Percentiles rank a stretch among this genome's conserved stretches.
Conservation (phyloP, 2,329 filamentous ascomycete genomes). For the Pseudogymnoascus sp. region DNA sequence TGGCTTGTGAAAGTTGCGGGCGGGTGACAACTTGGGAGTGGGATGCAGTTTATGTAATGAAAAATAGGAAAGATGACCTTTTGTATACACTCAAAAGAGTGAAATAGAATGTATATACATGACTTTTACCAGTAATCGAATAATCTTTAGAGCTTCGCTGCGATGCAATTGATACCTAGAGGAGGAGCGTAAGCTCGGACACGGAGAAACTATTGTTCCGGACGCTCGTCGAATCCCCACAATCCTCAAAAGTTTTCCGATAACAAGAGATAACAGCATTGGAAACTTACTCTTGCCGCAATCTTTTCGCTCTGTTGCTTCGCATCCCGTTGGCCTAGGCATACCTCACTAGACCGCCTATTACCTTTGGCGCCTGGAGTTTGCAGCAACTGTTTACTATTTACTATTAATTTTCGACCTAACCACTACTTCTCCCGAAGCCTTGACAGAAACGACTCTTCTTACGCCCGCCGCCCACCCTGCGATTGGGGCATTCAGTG, state of each 20-base stretch:
- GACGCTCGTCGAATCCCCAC: neutral
- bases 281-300: neutral
- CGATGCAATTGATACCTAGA: neutral
- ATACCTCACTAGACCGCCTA: neutral
- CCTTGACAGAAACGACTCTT: neutral
- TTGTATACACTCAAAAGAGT: neutral
- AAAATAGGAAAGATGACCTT: neutral
- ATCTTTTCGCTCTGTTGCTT: constrained; percentile 4
- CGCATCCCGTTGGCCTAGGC: neutral
- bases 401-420: neutral
- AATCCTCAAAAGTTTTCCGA: constrained; percentile 9
- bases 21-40: neutral
- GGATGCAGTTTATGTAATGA: neutral
- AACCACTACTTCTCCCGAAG: neutral
- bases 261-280: constrained; percentile 5
- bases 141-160: neutral
- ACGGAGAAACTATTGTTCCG: neutral
- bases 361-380: neutral
- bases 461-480: constrained; percentile 1
- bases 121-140: neutral
- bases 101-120: neutral
- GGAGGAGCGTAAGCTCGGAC: neutral
- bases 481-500: constrained; percentile 17
- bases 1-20: neutral
- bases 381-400: constrained; percentile 1